phyloP scores from a whole-genome alignment of 768 basidiomycete genomes.

The Cystofilobasidium capitatum region DNA sequence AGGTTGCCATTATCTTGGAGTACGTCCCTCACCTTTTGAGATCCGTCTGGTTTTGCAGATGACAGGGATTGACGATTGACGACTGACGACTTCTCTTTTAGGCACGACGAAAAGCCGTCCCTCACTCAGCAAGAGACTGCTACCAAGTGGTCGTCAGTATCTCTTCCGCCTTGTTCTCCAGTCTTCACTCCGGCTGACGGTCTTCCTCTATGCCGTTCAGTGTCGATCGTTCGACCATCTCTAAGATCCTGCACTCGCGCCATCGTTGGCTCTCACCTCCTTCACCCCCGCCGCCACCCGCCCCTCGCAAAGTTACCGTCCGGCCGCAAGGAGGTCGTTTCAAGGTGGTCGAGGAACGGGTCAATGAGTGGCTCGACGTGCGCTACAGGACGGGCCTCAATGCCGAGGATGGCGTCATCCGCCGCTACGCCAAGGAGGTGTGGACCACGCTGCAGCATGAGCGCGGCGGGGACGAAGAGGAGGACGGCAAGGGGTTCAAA shows the following conservation, averaged over 20 bases:
- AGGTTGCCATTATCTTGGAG: neutral
- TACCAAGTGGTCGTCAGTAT: neutral
- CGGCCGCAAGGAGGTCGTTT: neutral
- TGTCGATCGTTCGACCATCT: constrained; percentile 3
- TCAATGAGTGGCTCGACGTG: neutral
- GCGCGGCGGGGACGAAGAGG: neutral
- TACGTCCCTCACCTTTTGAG: neutral
- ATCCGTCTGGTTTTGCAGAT: neutral
- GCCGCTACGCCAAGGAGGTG: neutral
- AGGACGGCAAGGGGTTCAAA: neutral
- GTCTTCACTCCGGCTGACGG: neutral
- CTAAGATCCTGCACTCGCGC: constrained; percentile 2
- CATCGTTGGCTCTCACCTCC: neutral
- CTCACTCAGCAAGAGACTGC: constrained; percentile 2
- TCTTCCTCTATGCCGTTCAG: neutral
- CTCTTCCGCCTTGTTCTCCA: neutral
- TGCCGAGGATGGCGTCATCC: neutral
- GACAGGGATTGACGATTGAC: neutral
- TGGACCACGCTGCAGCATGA: neutral
- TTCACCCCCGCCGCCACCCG: neutral
- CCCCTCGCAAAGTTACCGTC: neutral
- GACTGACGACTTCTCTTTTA: neutral
- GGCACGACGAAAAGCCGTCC: neutral
- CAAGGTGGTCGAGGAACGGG: neutral
- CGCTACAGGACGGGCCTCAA: neutral